These are phyloP conservation scores for Haematococcus lacustris DNA, from an alignment of 139 green algal genomes.

Conservation along the genomic window DNA sequence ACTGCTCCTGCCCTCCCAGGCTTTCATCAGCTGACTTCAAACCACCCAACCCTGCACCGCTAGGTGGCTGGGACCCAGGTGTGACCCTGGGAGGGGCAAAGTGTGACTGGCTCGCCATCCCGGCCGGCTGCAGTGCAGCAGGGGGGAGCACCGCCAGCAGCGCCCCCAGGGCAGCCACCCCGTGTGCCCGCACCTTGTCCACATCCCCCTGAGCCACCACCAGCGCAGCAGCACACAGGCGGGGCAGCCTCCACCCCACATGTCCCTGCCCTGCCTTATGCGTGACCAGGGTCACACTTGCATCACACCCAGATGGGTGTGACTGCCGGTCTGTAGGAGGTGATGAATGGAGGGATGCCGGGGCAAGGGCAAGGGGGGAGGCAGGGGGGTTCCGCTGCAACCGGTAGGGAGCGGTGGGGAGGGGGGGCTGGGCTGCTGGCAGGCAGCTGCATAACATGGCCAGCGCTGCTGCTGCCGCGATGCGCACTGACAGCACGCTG, in stretches of 20 bases:
- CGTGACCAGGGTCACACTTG: too few relatives aligned
- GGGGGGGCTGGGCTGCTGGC: constrained; percentile 2
- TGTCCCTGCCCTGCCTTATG: not conserved
- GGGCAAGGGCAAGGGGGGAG: too few relatives aligned
- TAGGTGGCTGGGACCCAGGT: not conserved
- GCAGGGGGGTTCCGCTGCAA: too few relatives aligned
- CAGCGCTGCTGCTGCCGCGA: constrained; percentile 39
- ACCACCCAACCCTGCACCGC: too few relatives aligned
- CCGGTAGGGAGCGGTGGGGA: too few relatives aligned
- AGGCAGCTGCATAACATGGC: constrained; percentile 25
- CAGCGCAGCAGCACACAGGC: constrained; percentile 28
- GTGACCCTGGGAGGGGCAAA: not conserved
- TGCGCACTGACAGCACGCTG: constrained; percentile 35
- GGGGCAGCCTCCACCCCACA: constrained; percentile 10
- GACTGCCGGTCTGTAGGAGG: not conserved
- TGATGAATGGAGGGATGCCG: too few relatives aligned
- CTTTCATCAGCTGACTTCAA: too few relatives aligned
- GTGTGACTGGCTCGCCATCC: not conserved
- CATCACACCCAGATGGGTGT: not conserved
- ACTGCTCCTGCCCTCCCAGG: not conserved
- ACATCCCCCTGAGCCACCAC: constrained; percentile 32
- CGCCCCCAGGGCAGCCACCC: constrained; percentile 43
- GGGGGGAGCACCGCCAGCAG: constrained; percentile 30
- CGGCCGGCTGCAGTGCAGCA: constrained; percentile 2
- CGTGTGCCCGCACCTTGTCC: constrained; percentile 57